Base-by-base conservation (phyloP, 176 grass and related monocot species). In the Puya raimondii region DNA sequence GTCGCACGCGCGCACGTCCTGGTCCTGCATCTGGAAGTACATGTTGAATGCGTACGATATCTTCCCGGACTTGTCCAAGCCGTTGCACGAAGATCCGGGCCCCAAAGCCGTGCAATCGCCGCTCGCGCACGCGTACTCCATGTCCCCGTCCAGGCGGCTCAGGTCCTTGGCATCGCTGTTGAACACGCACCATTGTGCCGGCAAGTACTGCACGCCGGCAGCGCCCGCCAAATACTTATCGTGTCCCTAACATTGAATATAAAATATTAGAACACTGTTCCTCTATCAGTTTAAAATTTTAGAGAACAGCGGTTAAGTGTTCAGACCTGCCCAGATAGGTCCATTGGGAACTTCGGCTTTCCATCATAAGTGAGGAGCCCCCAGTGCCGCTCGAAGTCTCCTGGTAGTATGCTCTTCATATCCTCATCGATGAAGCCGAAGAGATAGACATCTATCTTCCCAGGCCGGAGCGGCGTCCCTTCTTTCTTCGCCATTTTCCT, bases 11-110 rank as follows among this genome's bases (percentile, higher is more conserved):
- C 85, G 79, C 17, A 91, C 85, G 53, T 96, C 88, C 70, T 96
- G 92, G 79, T 96, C 88, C 74, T 83, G 82, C 83, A 86, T 91
- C 83, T 96, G 92, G 83, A 96, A 96, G 76, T 86, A 91, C 92
- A 96, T 96, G 80, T 96, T 96, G 85, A 96, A 96, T 0, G 92
- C 92, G 56, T 88, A 96, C 51, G 92, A 96, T 57, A 79, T 74
- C 63, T 86, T 96, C 64, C 83, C 82, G 67, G 72, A 73, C 18
- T 69, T 75, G 66, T 80, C 81, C 53, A 96, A 74, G 0, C 66
- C 53, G 13, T 86, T 91, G 78, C 92, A 96, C 0, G 83, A 75
- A 50, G 88, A 82, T 0, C 83, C 85, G 27, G 86, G 86, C 1
- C 83, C 80, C 18, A 96, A 80, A 23, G 85, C 71, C 26, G 92